A percentile compares a stretch with the other conserved stretches of the same genome.
phyloP scores from a whole-genome alignment of 2,329 filamentous ascomycete genomes.

The Ilyonectria sp. region DNA sequence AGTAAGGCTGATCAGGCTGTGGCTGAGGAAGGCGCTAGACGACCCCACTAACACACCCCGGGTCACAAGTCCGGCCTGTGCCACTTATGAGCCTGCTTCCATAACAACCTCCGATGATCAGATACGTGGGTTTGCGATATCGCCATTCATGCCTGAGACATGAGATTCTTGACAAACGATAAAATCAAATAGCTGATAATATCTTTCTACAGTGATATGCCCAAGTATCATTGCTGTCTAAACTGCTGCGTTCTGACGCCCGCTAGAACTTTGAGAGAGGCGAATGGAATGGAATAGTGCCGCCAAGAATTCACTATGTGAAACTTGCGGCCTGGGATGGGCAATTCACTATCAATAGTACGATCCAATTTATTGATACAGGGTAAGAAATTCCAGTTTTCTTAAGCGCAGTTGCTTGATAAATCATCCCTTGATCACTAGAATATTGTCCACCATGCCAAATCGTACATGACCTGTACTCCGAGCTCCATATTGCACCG shows the following conservation, averaged over 20 bases:
- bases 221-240: too few relatives aligned
- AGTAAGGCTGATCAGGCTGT: neutral
- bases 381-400: neutral
- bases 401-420: neutral
- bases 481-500: conserved; percentile 11
- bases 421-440: neutral
- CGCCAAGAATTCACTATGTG: too few relatives aligned
- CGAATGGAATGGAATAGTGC: too few relatives aligned
- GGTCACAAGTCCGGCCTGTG: neutral
- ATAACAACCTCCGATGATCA: neutral
- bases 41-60: conserved; percentile 1
- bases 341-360: neutral
- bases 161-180: too few relatives aligned
- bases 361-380: neutral
- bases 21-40: conserved; percentile 3
- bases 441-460: neutral
- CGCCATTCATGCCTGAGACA: too few relatives aligned
- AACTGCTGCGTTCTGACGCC: too few relatives aligned
- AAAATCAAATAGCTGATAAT: too few relatives aligned
- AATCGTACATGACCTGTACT: conserved; percentile 7
- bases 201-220: too few relatives aligned
- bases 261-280: too few relatives aligned
- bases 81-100: neutral
- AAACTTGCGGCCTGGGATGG: neutral
- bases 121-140: too few relatives aligned